Evolutionary conservation across 177 flowering plant species (phyloP), one percentile per base, ranked within the genome.

Genomic region (Vitis hybrid): DNA sequence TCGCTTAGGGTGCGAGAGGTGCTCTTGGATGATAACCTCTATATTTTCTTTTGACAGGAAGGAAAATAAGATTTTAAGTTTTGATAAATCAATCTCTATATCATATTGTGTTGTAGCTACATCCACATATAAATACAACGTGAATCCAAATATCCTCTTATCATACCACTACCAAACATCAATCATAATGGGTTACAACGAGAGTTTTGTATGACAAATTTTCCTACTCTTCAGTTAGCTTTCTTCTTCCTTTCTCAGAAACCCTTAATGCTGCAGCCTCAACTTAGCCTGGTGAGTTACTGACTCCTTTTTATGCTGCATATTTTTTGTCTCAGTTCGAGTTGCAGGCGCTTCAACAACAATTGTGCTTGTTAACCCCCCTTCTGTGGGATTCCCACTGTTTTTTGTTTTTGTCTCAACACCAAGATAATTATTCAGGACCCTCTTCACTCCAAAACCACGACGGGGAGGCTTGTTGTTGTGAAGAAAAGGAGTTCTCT

Each of bases 1-100:
- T 92, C 90, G 97, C 94, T 91, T 91, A 87, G 94, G 94, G 97
- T 92, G 97, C 94, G 90, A 90, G 97, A 92, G 96, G 98, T n/a
- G n/a, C 72, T 3, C 18, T 18, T 18, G 18, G 18, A 18, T 18
- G 18, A 18, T 18, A 18, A 18, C 18, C 18, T 2, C 27, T 19
- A 2, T 18, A 9, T 18, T 21, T 9, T 63, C 18, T 48, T 35
- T 35, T 35, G 46, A 35, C 46, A 5, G 46, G 7, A 35, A 35
- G 46, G 46, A 35, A 35, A 35, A 35, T 35, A 35, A 35, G 46
- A 6, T 6, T 35, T 35, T 6, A 35, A 35, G 7, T 35, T 35
- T 35, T 35, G 46, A 35, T 4, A 6, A 35, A 35, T 35, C 46
- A 35, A 35, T 35, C 46, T 6, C 46, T 35, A 35, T 35, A 35